Conservation (phyloP, 129 eudicot species). For the Rutidosis leptorrhynchoides region DNA sequence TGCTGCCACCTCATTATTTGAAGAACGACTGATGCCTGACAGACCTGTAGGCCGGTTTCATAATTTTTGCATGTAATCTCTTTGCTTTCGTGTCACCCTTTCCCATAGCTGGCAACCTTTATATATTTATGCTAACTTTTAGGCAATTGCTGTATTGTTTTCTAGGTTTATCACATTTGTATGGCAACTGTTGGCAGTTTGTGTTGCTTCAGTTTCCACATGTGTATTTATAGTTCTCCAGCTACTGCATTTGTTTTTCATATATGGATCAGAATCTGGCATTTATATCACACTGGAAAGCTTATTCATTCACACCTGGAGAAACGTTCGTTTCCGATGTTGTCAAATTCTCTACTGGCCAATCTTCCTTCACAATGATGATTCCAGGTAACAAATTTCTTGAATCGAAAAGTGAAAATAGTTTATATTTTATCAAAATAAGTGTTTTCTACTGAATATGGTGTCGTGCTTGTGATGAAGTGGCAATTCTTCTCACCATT, state of each 20-base stretch:
- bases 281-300: constrained; percentile 28
- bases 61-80: constrained; percentile 44
- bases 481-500: not conserved
- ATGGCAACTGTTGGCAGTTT: constrained; percentile 59
- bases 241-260: constrained; percentile 36
- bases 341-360: constrained; percentile 90
- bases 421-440: not conserved
- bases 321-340: constrained; percentile 57
- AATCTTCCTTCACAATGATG: constrained; percentile 49
- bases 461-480: not conserved
- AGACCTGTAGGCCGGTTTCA: constrained; percentile 23
- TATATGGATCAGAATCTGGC: constrained; percentile 35
- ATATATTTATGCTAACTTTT: not conserved
- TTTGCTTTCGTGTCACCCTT: constrained; percentile 15
- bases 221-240: constrained; percentile 55
- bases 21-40: constrained; percentile 33
- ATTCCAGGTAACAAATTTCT: constrained; percentile 50
- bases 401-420: constrained; percentile 10
- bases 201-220: constrained; percentile 62
- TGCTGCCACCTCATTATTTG: constrained; percentile 56
- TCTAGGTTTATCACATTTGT: constrained; percentile 50
- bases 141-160: constrained; percentile 19
- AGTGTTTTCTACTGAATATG: not conserved
- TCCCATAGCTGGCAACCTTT: not conserved
- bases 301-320: constrained; percentile 55